phyloP scores from a whole-genome alignment of 768 basidiomycete species.

The Floccularia luteovirens region DNA sequence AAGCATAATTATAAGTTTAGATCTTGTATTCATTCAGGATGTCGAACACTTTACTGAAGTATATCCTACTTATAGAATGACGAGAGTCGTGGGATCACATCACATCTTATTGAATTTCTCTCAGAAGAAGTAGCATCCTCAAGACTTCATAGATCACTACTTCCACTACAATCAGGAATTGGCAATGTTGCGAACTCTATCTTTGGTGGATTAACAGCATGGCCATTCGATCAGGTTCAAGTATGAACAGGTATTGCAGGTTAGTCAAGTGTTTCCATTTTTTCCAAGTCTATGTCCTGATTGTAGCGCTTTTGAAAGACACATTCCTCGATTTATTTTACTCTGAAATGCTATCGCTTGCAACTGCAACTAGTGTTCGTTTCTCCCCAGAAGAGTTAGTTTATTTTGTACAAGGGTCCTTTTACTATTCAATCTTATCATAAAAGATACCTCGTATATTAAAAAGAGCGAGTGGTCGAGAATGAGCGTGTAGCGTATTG shows the following conservation, averaged over 20 bases:
- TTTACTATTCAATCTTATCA: neutral
- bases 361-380: constrained; percentile 38
- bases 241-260: constrained; percentile 43
- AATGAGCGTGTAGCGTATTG: no score
- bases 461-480: no score
- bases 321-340: constrained; percentile 39
- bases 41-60: neutral
- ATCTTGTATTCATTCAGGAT: constrained; percentile 2
- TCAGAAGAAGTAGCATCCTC: constrained; percentile 30
- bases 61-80: constrained; percentile 19
- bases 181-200: constrained; percentile 43
- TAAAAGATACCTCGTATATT: no score
- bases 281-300: neutral
- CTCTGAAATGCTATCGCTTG: constrained; percentile 35
- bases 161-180: constrained; percentile 40
- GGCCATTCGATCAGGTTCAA: constrained; percentile 39
- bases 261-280: no score
- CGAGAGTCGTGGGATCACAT: constrained; percentile 30
- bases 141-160: constrained; percentile 29
- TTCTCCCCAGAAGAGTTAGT: constrained; percentile 34
- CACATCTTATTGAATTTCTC: constrained; percentile 37
- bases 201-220: constrained; percentile 38
- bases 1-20: no score
- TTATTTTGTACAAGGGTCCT: neutral
- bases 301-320: constrained; percentile 15